Evolutionary conservation across 116 monocot genomes (phyloP).

Genomic region (Posidonia oceanica): DNA sequence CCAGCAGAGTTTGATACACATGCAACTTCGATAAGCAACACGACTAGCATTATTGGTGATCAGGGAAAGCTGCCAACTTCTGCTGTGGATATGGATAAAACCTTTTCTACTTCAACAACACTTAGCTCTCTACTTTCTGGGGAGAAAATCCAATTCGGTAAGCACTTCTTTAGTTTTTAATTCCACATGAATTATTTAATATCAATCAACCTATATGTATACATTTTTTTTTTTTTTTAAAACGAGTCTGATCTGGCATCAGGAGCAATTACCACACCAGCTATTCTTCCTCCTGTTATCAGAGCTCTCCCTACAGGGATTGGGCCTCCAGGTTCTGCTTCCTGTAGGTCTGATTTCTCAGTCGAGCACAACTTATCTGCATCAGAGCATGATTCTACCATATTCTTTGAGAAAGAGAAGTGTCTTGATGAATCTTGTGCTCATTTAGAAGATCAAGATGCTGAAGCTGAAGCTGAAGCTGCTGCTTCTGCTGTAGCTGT

Average conservation of each 20-base stretch:
- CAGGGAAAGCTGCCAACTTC: constrained; percentile 21
- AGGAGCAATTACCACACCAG: constrained; percentile 55
- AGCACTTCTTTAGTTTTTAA: background rate
- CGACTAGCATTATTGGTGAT: constrained; percentile 17
- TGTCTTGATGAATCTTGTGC: constrained; percentile 19
- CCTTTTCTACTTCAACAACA: constrained; percentile 31
- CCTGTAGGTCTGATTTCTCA: constrained; percentile 17
- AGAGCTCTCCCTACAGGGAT: constrained; percentile 22
- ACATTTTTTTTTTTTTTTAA: background rate
- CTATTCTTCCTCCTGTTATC: constrained; percentile 29
- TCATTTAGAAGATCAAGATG: constrained; percentile 49
- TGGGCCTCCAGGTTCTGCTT: constrained; percentile 21
- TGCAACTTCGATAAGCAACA: constrained; percentile 17
- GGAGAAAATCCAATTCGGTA: constrained; percentile 86
- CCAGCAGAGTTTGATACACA: constrained; percentile 43
- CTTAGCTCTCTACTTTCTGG: constrained; percentile 61
- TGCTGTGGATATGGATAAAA: constrained; percentile 24
- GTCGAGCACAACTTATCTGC: constrained; percentile 10
- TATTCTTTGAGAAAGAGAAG: constrained; percentile 47
- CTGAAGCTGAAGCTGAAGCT: constrained; percentile 60
- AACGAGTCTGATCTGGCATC: constrained; percentile 2
- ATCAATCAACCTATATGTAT: background rate
- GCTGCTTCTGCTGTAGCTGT: constrained; percentile 71
- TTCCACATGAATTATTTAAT: background rate
- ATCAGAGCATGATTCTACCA: constrained; percentile 14